Evolutionary conservation across 1,284 basidiomycete genomes (phyloP), one percentile per base, ranked within the genome.

Genomic region (Pisolithus thermaeus): DNA sequence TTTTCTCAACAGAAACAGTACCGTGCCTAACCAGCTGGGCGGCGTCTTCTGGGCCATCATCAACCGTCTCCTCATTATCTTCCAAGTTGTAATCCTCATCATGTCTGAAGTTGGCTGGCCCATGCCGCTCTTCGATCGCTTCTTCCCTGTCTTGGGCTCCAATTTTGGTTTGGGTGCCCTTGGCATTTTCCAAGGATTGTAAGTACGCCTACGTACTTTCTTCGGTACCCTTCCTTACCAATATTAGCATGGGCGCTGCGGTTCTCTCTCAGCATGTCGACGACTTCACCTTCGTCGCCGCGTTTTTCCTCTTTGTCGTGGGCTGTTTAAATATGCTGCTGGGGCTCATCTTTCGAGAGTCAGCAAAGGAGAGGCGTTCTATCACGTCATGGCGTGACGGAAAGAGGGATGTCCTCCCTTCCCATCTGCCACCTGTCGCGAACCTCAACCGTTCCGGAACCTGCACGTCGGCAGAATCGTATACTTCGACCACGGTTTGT

Each of bases 1-100:
- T 47, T 28, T 38, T 36, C 18, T 48, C 52, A 35, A 28, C 58
- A 90, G 86, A 57, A 76, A 78, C 54, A 88, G 86, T 66, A 88
- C 89, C 1, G 88, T 94, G 18, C 92, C 92, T n/a, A 88, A 91
- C 65, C 92, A 95, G 65, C 76, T 89, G 23, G 91, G 88, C 9
- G 92, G 92, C 42, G 78, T 83, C 28, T 94, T 95, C 72, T 94
- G 90, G 87, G 87, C 90, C 14, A 82, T 94, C 52, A 72, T 94
- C 52, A 89, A 90, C 66, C 78, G 87, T 56, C 75, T 94, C 44
- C 78, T 94, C 66, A 90, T 94, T 68, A 79, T 93, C 55, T 83
- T 87, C 69, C 86, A 92, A 71, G 80, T 83, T 58, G 67, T 92
- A 59, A 76, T 91, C 49, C 81, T 95, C 56, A 71, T 92, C 55